A percentile compares a stretch with the other conserved stretches of the same genome.
These are phyloP conservation scores for Xanthoconium separans DNA, from an alignment of 1,284 basidiomycete species.

Conservation along the genomic window DNA sequence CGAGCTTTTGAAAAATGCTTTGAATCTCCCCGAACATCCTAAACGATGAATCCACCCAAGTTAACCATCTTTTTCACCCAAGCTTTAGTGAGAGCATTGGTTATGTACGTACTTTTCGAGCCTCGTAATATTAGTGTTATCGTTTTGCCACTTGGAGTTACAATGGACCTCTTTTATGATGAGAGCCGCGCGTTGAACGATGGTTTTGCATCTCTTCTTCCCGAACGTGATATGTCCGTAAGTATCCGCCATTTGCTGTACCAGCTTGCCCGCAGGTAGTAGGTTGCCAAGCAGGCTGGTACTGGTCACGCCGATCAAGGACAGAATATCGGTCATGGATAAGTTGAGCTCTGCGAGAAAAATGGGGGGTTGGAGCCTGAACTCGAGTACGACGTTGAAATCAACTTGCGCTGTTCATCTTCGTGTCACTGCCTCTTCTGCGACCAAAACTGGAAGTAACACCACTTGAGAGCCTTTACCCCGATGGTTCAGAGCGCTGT, in stretches of 20 bases:
- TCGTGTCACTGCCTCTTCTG: no score
- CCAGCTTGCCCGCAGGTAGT: neutral
- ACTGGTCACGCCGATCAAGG: neutral
- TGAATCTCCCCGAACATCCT: slow-evolving; percentile 1
- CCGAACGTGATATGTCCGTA: slow-evolving; percentile 1
- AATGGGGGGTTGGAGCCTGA: no score
- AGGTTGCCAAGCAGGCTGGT: neutral
- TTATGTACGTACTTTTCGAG: neutral
- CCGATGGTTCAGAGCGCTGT: no score
- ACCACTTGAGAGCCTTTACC: no score
- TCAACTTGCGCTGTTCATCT: no score
- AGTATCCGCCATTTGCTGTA: neutral
- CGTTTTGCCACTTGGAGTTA: neutral
- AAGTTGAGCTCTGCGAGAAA: no score
- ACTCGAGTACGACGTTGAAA: no score
- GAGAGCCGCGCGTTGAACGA: slow-evolving; percentile 1
- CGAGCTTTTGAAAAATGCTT: neutral
- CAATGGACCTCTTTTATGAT: slow-evolving; percentile 1
- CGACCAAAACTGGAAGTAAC: no score
- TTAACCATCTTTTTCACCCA: neutral
- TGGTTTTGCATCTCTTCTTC: neutral
- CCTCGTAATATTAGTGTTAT: neutral
- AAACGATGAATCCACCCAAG: neutral
- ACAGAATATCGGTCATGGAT: neutral
- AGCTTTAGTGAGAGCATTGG: neutral